phyloP scores from a whole-genome alignment of 2,329 filamentous ascomycete genomes.

The Ophiosphaerella herpotricha region DNA sequence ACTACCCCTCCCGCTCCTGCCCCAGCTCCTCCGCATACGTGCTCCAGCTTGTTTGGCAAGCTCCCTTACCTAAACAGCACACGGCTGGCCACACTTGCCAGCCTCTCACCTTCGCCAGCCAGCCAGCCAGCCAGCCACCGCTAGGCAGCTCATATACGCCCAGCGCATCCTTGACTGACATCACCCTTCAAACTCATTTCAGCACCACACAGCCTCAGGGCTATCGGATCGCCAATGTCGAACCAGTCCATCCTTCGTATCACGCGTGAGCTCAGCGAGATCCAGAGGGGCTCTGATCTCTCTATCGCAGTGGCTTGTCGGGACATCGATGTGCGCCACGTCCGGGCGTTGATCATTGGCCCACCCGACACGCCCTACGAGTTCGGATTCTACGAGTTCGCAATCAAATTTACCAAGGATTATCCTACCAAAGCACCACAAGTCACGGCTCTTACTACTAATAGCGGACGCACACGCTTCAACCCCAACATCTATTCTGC shows the following conservation, averaged over 20 bases:
- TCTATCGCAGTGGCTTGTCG: slow-evolving; percentile 86
- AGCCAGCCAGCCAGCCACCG: neutral
- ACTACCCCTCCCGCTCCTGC: slow-evolving; percentile 21
- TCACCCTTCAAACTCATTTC: neutral
- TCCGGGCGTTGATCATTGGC: slow-evolving; percentile 86
- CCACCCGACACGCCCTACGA: slow-evolving; percentile 95
- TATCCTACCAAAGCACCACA: slow-evolving; percentile 73
- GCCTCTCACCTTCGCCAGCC: neutral
- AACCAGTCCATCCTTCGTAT: slow-evolving; percentile 90
- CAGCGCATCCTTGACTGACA: no score
- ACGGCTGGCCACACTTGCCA: slow-evolving; percentile 4
- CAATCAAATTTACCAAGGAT: slow-evolving; percentile 77
- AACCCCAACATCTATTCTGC: slow-evolving; percentile 95
- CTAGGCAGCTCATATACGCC: no score
- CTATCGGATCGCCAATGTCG: slow-evolving; percentile 58
- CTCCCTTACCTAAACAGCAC: slow-evolving; percentile 6
- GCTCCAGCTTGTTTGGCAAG: slow-evolving; percentile 12
- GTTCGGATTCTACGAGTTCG: slow-evolving; percentile 96
- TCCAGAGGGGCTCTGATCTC: slow-evolving; percentile 81
- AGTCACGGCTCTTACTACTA: slow-evolving; percentile 78
- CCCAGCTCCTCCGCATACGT: slow-evolving; percentile 5
- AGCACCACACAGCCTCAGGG: slow-evolving; percentile 4
- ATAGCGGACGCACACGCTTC: slow-evolving; percentile 84
- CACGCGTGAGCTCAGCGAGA: slow-evolving; percentile 82
- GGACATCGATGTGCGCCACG: slow-evolving; percentile 85